phyloP scores from a whole-genome alignment of 768 basidiomycete genomes.

The Paxillus involutus region DNA sequence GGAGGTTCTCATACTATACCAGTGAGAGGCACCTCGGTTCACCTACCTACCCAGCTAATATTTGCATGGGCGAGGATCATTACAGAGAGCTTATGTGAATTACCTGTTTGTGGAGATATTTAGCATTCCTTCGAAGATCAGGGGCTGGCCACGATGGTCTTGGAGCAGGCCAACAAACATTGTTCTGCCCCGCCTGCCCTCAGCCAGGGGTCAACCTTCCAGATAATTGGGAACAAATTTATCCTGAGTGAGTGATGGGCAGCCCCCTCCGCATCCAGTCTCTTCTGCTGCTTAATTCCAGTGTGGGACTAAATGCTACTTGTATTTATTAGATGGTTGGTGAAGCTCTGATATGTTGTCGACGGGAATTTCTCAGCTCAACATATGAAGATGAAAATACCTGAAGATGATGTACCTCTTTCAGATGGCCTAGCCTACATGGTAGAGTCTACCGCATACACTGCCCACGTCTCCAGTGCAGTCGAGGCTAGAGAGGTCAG shows the following conservation, averaged over 20 bases:
- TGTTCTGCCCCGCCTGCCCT: slow-evolving; percentile 3
- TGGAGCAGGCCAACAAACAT: neutral
- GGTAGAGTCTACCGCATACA: neutral
- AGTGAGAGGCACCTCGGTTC: too few species aligned
- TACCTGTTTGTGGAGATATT: neutral
- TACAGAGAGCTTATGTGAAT: neutral
- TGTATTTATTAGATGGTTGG: neutral
- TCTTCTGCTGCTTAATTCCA: too few species aligned
- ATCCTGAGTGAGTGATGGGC: neutral
- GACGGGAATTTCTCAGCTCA: slow-evolving; percentile 2
- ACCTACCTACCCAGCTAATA: too few species aligned
- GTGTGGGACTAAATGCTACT: too few species aligned
- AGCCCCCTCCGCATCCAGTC: too few species aligned
- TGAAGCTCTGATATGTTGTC: neutral
- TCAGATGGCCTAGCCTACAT: slow-evolving; percentile 10
- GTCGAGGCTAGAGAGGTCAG: too few species aligned
- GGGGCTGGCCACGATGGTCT: neutral
- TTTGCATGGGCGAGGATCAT: neutral
- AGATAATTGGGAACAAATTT: neutral
- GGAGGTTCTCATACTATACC: too few species aligned
- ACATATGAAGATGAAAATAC: slow-evolving; percentile 10
- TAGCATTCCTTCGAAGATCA: neutral
- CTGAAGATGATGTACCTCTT: slow-evolving; percentile 13
- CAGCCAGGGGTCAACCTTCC: slow-evolving; percentile 4
- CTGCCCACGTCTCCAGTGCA: neutral